A percentile compares a stretch with the other conserved stretches of the same genome.
Conservation (phyloP, 148 eudicot genomes). For the Silene uniflora region DNA sequence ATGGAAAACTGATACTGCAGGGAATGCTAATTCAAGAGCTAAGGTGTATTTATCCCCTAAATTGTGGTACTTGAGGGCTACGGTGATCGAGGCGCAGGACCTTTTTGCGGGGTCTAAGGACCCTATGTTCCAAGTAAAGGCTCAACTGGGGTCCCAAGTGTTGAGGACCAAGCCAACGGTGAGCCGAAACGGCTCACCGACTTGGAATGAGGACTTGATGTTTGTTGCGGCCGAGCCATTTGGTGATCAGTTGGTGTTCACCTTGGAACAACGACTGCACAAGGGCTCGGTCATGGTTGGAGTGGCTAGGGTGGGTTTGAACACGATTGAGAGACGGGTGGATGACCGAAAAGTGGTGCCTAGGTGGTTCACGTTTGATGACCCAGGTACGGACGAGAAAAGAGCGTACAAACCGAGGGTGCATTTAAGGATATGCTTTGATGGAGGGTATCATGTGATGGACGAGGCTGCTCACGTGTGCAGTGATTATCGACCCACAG, state of each 20-base stretch:
- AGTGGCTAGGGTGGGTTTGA: slow-evolving; percentile 42
- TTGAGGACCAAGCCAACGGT: slow-evolving; percentile 46
- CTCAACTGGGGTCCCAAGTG: slow-evolving; percentile 67
- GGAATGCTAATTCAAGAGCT: slow-evolving; percentile 49
- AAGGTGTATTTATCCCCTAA: slow-evolving; percentile 88
- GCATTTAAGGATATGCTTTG: slow-evolving; percentile 74
- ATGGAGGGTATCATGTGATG: slow-evolving; percentile 98
- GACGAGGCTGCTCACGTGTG: slow-evolving; percentile 84
- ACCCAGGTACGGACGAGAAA: slow-evolving; percentile 36
- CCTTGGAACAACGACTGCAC: slow-evolving; percentile 45
- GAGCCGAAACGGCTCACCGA: slow-evolving; percentile 48
- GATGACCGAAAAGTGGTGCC: slow-evolving; percentile 75
- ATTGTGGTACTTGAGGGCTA: slow-evolving; percentile 72
- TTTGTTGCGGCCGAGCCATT: slow-evolving; percentile 87
- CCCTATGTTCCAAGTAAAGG: slow-evolving; percentile 54
- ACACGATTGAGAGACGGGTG: slow-evolving; percentile 78
- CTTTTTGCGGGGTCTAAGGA: slow-evolving; percentile 39
- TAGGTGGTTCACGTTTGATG: slow-evolving; percentile 68
- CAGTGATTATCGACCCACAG: slow-evolving; percentile 89
- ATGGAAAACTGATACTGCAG: slow-evolving; percentile 78
- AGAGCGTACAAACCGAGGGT: slow-evolving; percentile 60
- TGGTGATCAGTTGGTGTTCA: slow-evolving; percentile 44
- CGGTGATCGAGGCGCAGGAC: slow-evolving; percentile 73
- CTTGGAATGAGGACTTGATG: slow-evolving; percentile 82
- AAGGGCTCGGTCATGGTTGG: slow-evolving; percentile 52